Base-by-base conservation (phyloP, 305 asterid genomes). In the Fraxinus nigra region DNA sequence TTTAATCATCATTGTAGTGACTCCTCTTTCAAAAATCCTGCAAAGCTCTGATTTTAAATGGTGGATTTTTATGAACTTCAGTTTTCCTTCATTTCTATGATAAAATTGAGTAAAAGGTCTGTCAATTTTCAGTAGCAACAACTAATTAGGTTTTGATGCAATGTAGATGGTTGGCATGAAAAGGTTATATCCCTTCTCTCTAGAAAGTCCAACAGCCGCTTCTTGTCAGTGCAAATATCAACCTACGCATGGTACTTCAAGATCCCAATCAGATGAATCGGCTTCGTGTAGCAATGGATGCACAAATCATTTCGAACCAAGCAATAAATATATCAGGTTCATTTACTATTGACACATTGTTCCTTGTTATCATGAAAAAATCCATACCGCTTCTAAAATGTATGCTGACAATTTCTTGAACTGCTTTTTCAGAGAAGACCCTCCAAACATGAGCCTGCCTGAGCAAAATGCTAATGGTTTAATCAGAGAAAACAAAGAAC, bases 121-220 rank as follows among this genome's bases (percentile, higher is more conserved):
- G 32, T 20, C n/a, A 54, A n/a, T 75, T 43, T 40, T 48, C 5
- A 48, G 51, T 28, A 40, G 22, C 75, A 26, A 69, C 30, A 11
- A 34, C 56, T 85, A 48, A 85, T 75, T 81, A 82, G 76, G 81
- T 82, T 54, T 35, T 89, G 77, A 65, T 88, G 84, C 28, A 8
- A 78, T 85, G 80, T 85, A 92, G 95, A 86, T 89, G 85, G 82
- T 88, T 80, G 93, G 97, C 56, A 81, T 88, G 88, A 93, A 95
- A 93, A 93, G 98, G 87, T 79, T 91, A 0, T 90, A 87, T 81
- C 97, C 93, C 77, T 91, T 92, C 83, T 87, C 93, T 76, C 76
- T 81, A 69, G 92, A 90, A 65, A 84, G 78, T 78, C 90, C 89
- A 26, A 87, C 88, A 9, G 79, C 91, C 56, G 88, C 89, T 72